Percentiles rank a stretch among this genome's conserved stretches.
These are phyloP conservation scores for Claviceps cyperi DNA, from an alignment of 2,329 filamentous ascomycete genomes.

Conservation along the genomic window DNA sequence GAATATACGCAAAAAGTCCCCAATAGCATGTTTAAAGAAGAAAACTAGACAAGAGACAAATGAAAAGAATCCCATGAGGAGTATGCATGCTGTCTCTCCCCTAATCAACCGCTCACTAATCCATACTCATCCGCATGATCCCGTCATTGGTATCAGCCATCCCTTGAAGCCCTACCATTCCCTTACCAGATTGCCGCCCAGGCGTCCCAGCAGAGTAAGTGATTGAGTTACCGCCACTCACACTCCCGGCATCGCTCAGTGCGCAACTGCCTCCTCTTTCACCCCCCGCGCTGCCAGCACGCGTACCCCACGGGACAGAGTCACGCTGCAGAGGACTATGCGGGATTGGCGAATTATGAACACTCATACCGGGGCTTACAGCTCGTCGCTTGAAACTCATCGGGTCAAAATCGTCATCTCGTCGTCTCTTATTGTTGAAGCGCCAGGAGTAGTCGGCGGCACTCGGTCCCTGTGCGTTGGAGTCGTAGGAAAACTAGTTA, in stretches of 20 bases:
- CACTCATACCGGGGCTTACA: conserved; percentile 81
- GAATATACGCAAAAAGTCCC: too few species aligned
- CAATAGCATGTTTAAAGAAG: background rate
- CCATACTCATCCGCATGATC: conserved; percentile 94
- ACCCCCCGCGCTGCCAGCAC: conserved; percentile 47
- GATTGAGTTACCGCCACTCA: conserved; percentile 14
- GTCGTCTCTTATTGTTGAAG: conserved; percentile 66
- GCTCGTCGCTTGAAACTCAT: conserved; percentile 80
- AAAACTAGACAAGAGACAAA: background rate
- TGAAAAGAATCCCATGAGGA: background rate
- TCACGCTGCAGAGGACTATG: conserved; percentile 72
- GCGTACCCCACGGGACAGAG: conserved; percentile 54
- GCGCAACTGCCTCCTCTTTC: conserved; percentile 37
- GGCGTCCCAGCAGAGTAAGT: conserved; percentile 18
- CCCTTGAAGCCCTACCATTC: conserved; percentile 66
- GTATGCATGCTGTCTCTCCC: background rate
- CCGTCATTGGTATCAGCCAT: conserved; percentile 95
- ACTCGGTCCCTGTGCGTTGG: conserved; percentile 36
- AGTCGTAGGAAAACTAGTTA: conserved; percentile 13
- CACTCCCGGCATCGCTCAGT: conserved; percentile 34
- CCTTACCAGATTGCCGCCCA: conserved; percentile 39
- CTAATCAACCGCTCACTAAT: conserved; percentile 29
- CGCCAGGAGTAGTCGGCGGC: conserved; percentile 65
- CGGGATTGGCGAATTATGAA: conserved; percentile 76
- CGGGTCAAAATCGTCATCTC: conserved; percentile 84